Evolutionary conservation across 805 yeast species (phyloP).

Genomic region (Yarrowia osloensis): DNA sequence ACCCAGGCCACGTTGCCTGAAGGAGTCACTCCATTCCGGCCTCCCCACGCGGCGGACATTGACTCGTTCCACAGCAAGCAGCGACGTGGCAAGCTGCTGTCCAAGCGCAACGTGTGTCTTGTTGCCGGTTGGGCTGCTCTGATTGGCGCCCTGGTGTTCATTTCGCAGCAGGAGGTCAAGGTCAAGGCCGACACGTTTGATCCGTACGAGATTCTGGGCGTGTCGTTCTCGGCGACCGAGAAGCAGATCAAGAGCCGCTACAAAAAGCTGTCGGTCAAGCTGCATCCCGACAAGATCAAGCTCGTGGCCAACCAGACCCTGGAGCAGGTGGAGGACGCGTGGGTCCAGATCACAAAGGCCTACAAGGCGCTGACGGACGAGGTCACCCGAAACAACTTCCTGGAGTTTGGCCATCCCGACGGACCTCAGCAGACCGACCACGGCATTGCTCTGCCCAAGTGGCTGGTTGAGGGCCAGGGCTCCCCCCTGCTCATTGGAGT

Average conservation of each 20-base stretch:
- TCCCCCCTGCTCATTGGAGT: slow-evolving; percentile 64
- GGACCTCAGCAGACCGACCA: slow-evolving; percentile 89
- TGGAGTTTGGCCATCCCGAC: slow-evolving; percentile 95
- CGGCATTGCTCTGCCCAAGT: slow-evolving; percentile 94
- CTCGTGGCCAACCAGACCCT: slow-evolving; percentile 56
- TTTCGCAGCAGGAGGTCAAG: slow-evolving; percentile 42
- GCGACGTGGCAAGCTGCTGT: slow-evolving; percentile 37
- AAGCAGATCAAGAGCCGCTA: slow-evolving; percentile 78
- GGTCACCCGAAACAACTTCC: slow-evolving; percentile 72
- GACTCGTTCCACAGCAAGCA: slow-evolving; percentile 37
- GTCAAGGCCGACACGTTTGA: slow-evolving; percentile 58
- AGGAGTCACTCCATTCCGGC: slow-evolving; percentile 25
- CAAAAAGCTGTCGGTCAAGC: slow-evolving; percentile 81
- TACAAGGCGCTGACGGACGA: slow-evolving; percentile 95
- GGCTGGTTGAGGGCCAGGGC: slow-evolving; percentile 79
- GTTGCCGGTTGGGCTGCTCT: slow-evolving; percentile 64
- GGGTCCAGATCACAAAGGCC: slow-evolving; percentile 83
- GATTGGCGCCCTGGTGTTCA: slow-evolving; percentile 46
- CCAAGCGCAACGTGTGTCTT: slow-evolving; percentile 45
- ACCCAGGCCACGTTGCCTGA: slow-evolving; percentile 2
- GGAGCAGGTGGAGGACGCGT: slow-evolving; percentile 71
- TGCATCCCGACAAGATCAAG: slow-evolving; percentile 90
- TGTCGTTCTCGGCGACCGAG: slow-evolving; percentile 68
- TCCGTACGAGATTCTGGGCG: slow-evolving; percentile 84
- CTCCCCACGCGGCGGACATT: slow-evolving; percentile 33